Base-by-base conservation (phyloP, 768 basidiomycete genomes). In the Leccinum longicurvipes region DNA sequence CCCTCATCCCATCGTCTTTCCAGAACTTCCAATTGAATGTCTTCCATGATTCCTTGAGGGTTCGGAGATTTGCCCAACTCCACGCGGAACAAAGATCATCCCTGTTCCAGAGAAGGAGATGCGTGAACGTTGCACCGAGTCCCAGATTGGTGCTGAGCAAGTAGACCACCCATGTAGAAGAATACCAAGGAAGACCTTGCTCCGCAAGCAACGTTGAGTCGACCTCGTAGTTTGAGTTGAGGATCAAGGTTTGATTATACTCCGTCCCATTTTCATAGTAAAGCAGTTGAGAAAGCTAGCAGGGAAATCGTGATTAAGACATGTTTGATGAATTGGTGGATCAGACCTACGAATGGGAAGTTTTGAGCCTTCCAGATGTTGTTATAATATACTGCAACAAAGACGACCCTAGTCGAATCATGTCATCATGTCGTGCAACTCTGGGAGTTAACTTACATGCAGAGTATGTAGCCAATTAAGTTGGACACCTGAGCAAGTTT, bases 291-390 rank as follows among this genome's bases (percentile, higher is more conserved):
- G 79, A 78, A n/a, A 82, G 68, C 66, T 70, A 29, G 12, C 11
- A 3, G 74, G 58, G 31, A 28, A 31, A 32, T 21, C 6, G 32
- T 3, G 5, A 27, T 58, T 14, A 50, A 28, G 9, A 21, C 10
- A 27, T 7, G 23, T 9, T 9, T 6, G 15, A 19, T 5, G 3
- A 44, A 24, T 51, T 17, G 15, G 47, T 49, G 45, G 67, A 66
- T 69, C 79, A 80, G 2, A 55, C 67, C 45, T 66, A 77, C 73
- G 71, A 84, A 85, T 4, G 85, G 84, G 74, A 85, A 85, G 60
- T 73, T 78, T 62, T 83, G 79, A 2, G 77, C 78, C 42, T 79
- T 67, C 84, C 84, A 86, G 9, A 77, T 71, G 58, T 87, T 85
- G 32, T 63, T 74, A 11, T 78, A 77, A 61, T 74, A 80, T 0